These are phyloP conservation scores for Hapsidospora chrysogenum DNA, from an alignment of 495 filamentous ascomycete genomes.

Conservation along the genomic window DNA sequence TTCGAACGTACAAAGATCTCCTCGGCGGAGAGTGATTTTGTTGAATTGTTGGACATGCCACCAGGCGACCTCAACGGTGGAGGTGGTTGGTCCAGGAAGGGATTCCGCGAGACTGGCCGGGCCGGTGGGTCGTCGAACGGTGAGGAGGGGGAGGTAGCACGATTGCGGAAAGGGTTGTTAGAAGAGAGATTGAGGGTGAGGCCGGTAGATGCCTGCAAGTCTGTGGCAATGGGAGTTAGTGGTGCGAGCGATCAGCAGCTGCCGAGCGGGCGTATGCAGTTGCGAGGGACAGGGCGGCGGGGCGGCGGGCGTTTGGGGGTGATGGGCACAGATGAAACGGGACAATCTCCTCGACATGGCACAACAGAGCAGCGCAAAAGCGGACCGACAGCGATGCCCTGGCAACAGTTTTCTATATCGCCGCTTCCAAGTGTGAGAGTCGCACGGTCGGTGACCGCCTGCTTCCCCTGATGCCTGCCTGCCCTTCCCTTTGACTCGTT, in stretches of 20 bases:
- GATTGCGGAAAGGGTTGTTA: slow-evolving; percentile 98
- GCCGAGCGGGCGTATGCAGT: too few relatives aligned
- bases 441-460: too few relatives aligned
- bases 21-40: slow-evolving; percentile 43
- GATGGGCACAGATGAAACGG: slow-evolving; percentile 27
- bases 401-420: too few relatives aligned
- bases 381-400: too few relatives aligned
- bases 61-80: slow-evolving; percentile 23
- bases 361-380: slow-evolving; percentile 27
- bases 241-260: too few relatives aligned
- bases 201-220: slow-evolving; percentile 22
- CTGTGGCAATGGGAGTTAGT: slow-evolving; percentile 7
- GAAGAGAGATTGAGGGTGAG: slow-evolving; percentile 55
- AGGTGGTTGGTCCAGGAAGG: slow-evolving; percentile 63
- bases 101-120: slow-evolving; percentile 72
- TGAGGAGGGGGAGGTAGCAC: slow-evolving; percentile 28
- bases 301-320: too few relatives aligned
- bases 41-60: slow-evolving; percentile 26
- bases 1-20: slow-evolving; percentile 84
- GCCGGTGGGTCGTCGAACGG: slow-evolving; percentile 40
- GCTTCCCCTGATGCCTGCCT: too few relatives aligned
- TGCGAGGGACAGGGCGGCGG: too few relatives aligned
- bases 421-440: too few relatives aligned
- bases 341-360: slow-evolving; percentile 31
- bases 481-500: too few relatives aligned